A percentile compares a stretch with the other conserved stretches of the same genome.
phyloP scores from a whole-genome alignment of 805 yeast genomes.

The Saccharomycopsis microspora region DNA sequence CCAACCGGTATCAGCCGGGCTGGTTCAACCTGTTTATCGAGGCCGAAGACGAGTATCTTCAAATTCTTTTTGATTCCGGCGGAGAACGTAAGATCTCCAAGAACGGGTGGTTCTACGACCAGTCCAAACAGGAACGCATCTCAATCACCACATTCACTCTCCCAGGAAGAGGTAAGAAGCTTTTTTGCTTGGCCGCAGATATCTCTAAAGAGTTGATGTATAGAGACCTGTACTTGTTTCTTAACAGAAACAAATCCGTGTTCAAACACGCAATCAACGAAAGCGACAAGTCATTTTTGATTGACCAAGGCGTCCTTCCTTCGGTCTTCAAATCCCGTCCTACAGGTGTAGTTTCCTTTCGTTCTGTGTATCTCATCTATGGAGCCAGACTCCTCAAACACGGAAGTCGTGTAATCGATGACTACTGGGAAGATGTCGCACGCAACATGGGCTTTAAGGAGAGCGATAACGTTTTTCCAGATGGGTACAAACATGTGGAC shows the following conservation, averaged over 20 bases:
- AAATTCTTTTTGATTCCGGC: conserved; percentile 8
- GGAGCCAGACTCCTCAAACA: conserved; percentile 36
- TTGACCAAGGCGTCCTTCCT: conserved; percentile 12
- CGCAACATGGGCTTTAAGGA: conserved; percentile 32
- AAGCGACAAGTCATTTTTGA: conserved; percentile 13
- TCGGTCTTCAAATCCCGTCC: conserved; percentile 15
- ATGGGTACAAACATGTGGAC: neutral
- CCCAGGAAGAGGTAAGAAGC: conserved; percentile 16
- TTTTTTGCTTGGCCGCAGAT: conserved; percentile 16
- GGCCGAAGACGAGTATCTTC: conserved; percentile 13
- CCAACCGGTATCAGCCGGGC: conserved; percentile 5
- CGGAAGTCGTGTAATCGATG: conserved; percentile 42
- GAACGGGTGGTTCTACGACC: conserved; percentile 13
- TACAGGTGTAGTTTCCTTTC: conserved; percentile 26
- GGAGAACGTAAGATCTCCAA: conserved; percentile 17
- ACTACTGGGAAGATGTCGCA: conserved; percentile 41
- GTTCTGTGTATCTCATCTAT: conserved; percentile 34
- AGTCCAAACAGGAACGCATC: conserved; percentile 3
- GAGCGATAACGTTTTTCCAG: conserved; percentile 29
- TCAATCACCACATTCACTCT: conserved; percentile 15
- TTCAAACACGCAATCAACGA: conserved; percentile 13
- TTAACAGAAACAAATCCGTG: conserved; percentile 14
- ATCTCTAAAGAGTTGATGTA: conserved; percentile 16
- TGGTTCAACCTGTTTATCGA: conserved; percentile 2
- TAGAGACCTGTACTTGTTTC: conserved; percentile 14